phyloP scores from a whole-genome alignment of 1,284 basidiomycete genomes.

The Pyrrhoderma lamaoense region DNA sequence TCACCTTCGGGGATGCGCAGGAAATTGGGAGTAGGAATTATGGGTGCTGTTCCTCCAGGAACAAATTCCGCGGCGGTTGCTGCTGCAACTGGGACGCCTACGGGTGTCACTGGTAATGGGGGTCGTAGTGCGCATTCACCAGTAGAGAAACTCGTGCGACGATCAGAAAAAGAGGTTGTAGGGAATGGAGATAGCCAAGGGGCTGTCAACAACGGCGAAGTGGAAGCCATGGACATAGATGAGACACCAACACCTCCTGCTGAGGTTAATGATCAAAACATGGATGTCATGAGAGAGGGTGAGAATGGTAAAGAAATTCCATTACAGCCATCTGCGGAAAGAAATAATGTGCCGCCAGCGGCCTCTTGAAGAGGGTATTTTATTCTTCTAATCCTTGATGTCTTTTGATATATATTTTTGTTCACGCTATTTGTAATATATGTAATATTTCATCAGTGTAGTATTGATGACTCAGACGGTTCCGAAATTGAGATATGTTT shows the following conservation, averaged over 20 bases:
- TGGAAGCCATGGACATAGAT: constrained; percentile 1
- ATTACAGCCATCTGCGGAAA: too few relatives aligned
- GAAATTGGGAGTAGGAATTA: constrained; percentile 60
- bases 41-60: constrained; percentile 50
- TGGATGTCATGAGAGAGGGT: background rate
- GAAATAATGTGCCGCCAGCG: too few relatives aligned
- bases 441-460: background rate
- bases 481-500: background rate
- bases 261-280: background rate
- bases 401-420: too few relatives aligned
- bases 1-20: constrained; percentile 36
- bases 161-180: constrained; percentile 3
- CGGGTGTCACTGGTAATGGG: constrained; percentile 8
- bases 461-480: background rate
- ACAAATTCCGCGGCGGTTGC: constrained; percentile 54
- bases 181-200: background rate
- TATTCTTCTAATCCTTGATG: too few relatives aligned
- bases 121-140: constrained; percentile 16
- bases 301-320: background rate
- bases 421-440: too few relatives aligned
- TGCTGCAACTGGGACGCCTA: constrained; percentile 24
- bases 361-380: too few relatives aligned
- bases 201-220: too few relatives aligned
- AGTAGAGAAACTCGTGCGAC: constrained; percentile 5
- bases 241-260: background rate